Conservation (phyloP, 2,329 filamentous ascomycete genomes). For the Xylaria sp. region DNA sequence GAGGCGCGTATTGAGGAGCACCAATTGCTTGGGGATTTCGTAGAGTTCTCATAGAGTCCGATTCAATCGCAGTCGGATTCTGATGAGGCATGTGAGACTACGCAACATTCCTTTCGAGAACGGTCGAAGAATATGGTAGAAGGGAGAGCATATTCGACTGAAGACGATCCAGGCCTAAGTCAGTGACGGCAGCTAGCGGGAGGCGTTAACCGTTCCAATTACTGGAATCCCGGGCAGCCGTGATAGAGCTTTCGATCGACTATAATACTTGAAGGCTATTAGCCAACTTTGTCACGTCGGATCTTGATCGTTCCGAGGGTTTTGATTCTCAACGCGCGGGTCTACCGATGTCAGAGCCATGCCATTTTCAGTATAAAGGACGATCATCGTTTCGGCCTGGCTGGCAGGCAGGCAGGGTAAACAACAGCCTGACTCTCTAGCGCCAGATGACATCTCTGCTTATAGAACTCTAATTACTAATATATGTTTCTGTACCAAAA, state of each 20-base stretch:
- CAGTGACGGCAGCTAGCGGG: not conserved
- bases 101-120: constrained; percentile 27
- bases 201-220: not conserved
- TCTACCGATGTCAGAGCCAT: no score
- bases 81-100: not conserved
- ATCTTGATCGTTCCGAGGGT: no score
- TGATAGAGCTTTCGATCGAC: not conserved
- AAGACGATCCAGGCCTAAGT: constrained; percentile 18
- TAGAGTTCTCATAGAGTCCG: not conserved
- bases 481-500: no score
- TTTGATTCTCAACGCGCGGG: no score
- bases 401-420: no score
- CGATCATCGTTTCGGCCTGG: no score
- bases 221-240: not conserved
- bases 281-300: no score
- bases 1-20: constrained; percentile 19
- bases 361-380: no score
- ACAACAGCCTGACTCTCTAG: no score
- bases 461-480: no score
- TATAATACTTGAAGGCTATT: no score
- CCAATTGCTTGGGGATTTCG: not conserved
- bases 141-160: constrained; percentile 34
- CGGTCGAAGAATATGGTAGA: constrained; percentile 32
- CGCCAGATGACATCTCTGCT: no score
- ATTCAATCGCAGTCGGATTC: not conserved